Base-by-base conservation (phyloP, 1,284 basidiomycete species). In the Marasmius tenuissimus region DNA sequence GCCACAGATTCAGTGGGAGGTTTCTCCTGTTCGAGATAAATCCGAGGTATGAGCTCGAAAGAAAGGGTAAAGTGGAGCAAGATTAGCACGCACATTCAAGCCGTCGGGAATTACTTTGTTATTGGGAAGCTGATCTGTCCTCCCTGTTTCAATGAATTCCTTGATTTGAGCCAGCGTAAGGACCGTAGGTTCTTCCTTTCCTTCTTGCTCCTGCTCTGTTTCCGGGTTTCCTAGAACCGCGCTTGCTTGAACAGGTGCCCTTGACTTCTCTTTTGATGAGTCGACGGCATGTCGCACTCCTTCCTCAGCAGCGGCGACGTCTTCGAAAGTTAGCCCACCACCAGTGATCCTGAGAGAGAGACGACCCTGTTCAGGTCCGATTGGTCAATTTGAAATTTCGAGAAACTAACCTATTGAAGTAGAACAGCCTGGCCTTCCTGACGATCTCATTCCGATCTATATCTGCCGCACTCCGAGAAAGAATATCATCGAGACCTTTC, bases 71-170 rank as follows among this genome's bases (percentile, higher is more conserved):
- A 55, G 16, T 48, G 57, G 45, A 52, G 37, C 49, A n/a, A 50
- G 45, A 57, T 47, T 27, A 4, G 27, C 2, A 52, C 85, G 59
- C 69, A 91, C 90, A 72, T 86, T 88, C 38, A 92, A 67, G 2
- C 73, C 75, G 38, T 87, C 79, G 0, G 88, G 84, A 55, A 93
- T 90, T 49, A 78, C 62, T 63, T 86, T 88, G 70, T 92, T 93
- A 67, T 92, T 90, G 1, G 91, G 91, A 35, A 93, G 91, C 69
- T 86, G 75, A 66, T 90, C 87, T 1, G 85, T 83, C 65, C 81
- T 84, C 33, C 89, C 89, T 38, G 86, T 78, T 68, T 90, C 84
- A 62, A 93, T 89, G 60, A 93, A 76, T 48, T 79, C 79, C 67
- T 89, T 84, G 53, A 93, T 75, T 71, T 92, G 85, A 1, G 83